Evolutionary conservation across 2,329 filamentous ascomycete species (phyloP).

Genomic region (Pezicula rhizophila): DNA sequence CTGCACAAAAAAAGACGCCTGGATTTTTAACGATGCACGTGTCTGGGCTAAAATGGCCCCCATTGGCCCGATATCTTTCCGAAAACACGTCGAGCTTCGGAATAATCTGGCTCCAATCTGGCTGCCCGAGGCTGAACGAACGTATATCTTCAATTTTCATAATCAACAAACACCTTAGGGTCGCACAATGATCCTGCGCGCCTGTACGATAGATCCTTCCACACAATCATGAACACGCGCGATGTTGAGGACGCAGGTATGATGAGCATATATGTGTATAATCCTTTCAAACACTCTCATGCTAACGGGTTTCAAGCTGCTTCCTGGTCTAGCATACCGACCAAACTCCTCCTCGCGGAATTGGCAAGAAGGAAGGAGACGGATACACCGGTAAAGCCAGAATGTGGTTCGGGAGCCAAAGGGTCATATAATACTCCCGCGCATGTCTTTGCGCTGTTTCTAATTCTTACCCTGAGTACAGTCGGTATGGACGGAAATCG

Average conservation of each 20-base stretch:
- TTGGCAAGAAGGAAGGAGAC: constrained; percentile 40
- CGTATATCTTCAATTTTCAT: too few relatives aligned
- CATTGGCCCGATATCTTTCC: too few relatives aligned
- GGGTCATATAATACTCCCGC: constrained; percentile 48
- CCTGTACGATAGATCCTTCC: not conserved
- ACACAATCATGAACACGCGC: constrained; percentile 9
- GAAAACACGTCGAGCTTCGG: too few relatives aligned
- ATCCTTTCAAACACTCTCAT: not conserved
- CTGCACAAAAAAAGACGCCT: too few relatives aligned
- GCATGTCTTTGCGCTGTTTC: constrained; percentile 51
- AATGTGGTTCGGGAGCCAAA: constrained; percentile 43
- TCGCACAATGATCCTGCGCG: constrained; percentile 12
- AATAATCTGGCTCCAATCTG: too few relatives aligned
- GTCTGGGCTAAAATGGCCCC: too few relatives aligned
- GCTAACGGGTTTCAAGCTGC: constrained; percentile 13
- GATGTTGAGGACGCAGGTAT: constrained; percentile 8
- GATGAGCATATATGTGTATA: not conserved
- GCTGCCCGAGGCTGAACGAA: too few relatives aligned
- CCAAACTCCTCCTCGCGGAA: constrained; percentile 39
- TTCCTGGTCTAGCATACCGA: constrained; percentile 20
- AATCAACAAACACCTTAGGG: not conserved
- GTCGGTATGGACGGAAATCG: constrained; percentile 29
- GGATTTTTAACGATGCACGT: too few relatives aligned
- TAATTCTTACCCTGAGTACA: constrained; percentile 50
- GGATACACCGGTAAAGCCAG: constrained; percentile 33